Percentiles rank a stretch among this genome's conserved stretches.
These are phyloP conservation scores for Eremochloa ophiuroides DNA, from an alignment of 176 grass and related monocot species.

Conservation along the genomic window DNA sequence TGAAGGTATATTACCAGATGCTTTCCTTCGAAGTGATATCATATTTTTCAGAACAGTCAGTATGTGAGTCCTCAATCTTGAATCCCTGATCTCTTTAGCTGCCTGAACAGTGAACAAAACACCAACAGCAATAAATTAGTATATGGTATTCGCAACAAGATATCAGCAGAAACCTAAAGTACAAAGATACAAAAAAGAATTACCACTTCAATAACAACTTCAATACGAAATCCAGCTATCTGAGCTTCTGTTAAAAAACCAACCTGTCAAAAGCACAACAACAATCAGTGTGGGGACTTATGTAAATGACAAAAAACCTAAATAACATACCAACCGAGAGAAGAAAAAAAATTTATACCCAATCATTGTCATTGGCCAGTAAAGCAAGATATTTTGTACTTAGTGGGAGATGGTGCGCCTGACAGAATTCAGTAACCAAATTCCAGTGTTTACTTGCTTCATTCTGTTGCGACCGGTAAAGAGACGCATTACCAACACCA, in stretches of 20 bases:
- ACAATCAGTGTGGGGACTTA: conserved; percentile 8
- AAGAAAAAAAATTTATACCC: conserved; percentile 52
- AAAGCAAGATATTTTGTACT: conserved; percentile 91
- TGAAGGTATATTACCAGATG: conserved; percentile 39
- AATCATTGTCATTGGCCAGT: conserved; percentile 94
- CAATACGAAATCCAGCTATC: conserved; percentile 58
- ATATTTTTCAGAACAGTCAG: conserved; percentile 78
- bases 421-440: conserved; percentile 86
- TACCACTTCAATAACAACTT: conserved; percentile 85
- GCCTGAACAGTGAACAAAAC: conserved; percentile 59
- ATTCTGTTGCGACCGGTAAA: conserved; percentile 67
- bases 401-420: conserved; percentile 66
- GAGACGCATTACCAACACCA: conserved; percentile 70
- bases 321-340: conserved; percentile 3
- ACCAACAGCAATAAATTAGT: conserved; percentile 37
- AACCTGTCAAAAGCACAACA: conserved; percentile 63
- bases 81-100: conserved; percentile 78
- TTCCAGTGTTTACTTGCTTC: conserved; percentile 78
- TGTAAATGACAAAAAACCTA: background rate
- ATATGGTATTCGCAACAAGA: background rate
- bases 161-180: conserved; percentile 20
- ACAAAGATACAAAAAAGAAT: background rate
- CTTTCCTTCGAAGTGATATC: conserved; percentile 62
- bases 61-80: conserved; percentile 78
- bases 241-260: conserved; percentile 97